Evolutionary conservation across 2,329 filamentous ascomycete species (phyloP), one percentile per base, ranked within the genome.

Genomic region (Leptographium flavum): DNA sequence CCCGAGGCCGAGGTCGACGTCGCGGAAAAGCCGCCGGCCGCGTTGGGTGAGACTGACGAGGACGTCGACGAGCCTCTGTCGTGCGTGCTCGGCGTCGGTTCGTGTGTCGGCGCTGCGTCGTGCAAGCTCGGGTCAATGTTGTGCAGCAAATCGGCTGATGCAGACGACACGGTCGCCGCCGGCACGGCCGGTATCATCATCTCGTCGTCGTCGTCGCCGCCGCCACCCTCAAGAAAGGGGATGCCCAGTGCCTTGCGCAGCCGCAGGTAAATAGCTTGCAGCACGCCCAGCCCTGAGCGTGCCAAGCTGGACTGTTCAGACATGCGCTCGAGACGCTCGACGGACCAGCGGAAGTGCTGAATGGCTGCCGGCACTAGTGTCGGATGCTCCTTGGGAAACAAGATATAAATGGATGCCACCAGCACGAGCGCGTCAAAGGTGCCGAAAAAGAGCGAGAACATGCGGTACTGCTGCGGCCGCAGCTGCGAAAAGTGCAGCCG

Each of bases 341-440:
- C 69, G 1, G 71, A 70, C 73, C 73, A 78, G 38, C 70, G 66
- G 50, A 76, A 77, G 52, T 79, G 73, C 53, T 74, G 71, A 9
- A 71, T 56, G 0, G 70, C 67, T 22, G 61, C 61, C 4, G 64
- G 59, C 0, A 71, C 57, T 25, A 71, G 57, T 23, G 72, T 69
- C 3, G 59, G 55, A 45, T 76, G 69, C 52, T 79, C 74, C 21
- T 61, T 63, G 1, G 76, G 75, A 49, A 77, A 77, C 9, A 80
- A 56, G 30, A 80, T 78, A 54, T 73, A 78, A 28, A 79, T 71
- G 17, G 73, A 70, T 0, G 76, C 71, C 44, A 79, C 65, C 45
- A 80, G 63, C 15, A 80, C 73, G 19, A 79, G 70, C 14, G 76
- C 76, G 52, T 81, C 76, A 48, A 81, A 80, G 7, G 73, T 79